phyloP scores from a whole-genome alignment of 805 yeast genomes.

The Wickerhamomyces xylosicus region DNA sequence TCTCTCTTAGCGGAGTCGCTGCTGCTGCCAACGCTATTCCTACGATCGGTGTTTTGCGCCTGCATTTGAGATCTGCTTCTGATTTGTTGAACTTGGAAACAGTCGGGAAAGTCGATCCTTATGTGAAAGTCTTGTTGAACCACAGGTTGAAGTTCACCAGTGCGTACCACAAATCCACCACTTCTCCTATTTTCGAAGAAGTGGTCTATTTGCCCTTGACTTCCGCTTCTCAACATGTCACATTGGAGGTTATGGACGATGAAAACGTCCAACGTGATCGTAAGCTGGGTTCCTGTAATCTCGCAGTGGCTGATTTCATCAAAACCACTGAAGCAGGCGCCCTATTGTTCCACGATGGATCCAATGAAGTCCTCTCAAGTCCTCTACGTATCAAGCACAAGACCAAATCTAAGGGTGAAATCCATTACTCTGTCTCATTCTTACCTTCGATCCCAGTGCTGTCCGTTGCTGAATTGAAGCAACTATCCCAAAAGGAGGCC shows the following conservation, averaged over 20 bases:
- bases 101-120: constrained; percentile 71
- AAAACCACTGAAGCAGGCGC: constrained; percentile 35
- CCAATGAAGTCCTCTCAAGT: constrained; percentile 30
- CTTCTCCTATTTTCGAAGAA: constrained; percentile 49
- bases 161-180: constrained; percentile 38
- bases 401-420: constrained; percentile 38
- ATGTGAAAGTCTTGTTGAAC: constrained; percentile 47
- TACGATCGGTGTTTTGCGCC: constrained; percentile 57
- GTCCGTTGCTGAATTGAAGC: constrained; percentile 43
- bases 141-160: constrained; percentile 51
- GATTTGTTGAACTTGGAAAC: constrained; percentile 49
- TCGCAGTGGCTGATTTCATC: constrained; percentile 39
- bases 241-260: constrained; percentile 54
- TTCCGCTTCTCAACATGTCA: constrained; percentile 48
- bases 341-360: constrained; percentile 41
- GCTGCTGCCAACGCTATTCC: constrained; percentile 36
- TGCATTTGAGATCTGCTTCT: constrained; percentile 44
- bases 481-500: constrained; percentile 32
- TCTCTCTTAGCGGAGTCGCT: constrained; percentile 42
- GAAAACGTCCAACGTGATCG: constrained; percentile 57
- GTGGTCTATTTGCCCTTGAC: constrained; percentile 51
- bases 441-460: constrained; percentile 56
- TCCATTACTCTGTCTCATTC: constrained; percentile 50
- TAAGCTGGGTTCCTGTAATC: constrained; percentile 45
- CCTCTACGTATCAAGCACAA: constrained; percentile 21